Base-by-base conservation (phyloP, 164 flowering plant species). In the Echeveria elegans region DNA sequence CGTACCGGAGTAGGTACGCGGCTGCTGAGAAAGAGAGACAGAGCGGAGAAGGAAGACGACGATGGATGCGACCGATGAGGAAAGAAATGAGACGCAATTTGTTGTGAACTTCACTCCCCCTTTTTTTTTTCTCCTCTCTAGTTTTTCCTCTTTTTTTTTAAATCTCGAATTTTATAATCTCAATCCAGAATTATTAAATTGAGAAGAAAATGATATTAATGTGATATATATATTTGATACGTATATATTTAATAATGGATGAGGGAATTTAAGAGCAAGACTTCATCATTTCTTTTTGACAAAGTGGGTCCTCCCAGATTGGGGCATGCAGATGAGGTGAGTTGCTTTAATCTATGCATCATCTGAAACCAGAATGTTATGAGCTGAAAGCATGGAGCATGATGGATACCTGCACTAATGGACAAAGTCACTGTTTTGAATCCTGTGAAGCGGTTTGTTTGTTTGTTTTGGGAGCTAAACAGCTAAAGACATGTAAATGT, bases 311-410 rank as follows among this genome's bases (percentile, higher is more conserved):
- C n/a, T n/a, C n/a, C n/a, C n/a, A n/a, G n/a, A n/a, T n/a, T n/a
- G n/a, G n/a, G 32, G 32, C 61, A 56, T 56, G 61, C 61, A 56
- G 16, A 56, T 56, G 61, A 9, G 61, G 61, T 56, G 61, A 56
- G 31, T 32, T 14, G n/a, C 61, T 56, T 56, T 26, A 28, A 26
- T 56, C 31, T 9, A 28, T 24, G 58, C 53, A 21, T 48, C 21
- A 48, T 48, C 56, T 21, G 26, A 50, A 21, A 11, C 52, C 52
- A 47, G 21, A 18, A 47, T 47, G 26, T 50, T 50, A 50, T n/a
- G 11, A 50, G 26, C 26, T 50, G 26, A 50, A 38, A 50, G 26
- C 26, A 50, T 50, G 26, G 9, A 21, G 21, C 1, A 50, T 50
- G 56, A 50, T 6, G 6, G 23, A 5, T n/a, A 41, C 14, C 16